Conservation (phyloP, 2,329 filamentous ascomycete genomes). For the Pestalotiopsis sp. region DNA sequence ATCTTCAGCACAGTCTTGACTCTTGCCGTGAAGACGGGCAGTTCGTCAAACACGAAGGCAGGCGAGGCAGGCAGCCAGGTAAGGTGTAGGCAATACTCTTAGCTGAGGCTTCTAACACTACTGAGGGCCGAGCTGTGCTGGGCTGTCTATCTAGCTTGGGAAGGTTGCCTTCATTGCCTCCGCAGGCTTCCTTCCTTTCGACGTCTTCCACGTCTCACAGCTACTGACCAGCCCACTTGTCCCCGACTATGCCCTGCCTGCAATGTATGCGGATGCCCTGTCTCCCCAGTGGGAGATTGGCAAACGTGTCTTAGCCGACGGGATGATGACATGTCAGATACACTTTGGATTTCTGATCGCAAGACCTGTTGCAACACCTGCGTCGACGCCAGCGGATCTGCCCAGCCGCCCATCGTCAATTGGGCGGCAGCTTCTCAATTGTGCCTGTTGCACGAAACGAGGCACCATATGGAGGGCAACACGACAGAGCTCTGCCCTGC, state of each 20-base stretch:
- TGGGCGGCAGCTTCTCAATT: background rate
- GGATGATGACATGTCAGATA: conserved; percentile 31
- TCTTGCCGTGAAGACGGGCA: background rate
- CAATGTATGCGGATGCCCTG: background rate
- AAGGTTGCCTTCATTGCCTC: conserved; percentile 1
- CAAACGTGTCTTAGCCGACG: conserved; percentile 26
- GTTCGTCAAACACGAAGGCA: background rate
- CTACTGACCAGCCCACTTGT: background rate
- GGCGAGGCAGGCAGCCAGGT: background rate
- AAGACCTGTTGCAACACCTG: conserved; percentile 8
- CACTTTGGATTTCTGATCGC: conserved; percentile 18
- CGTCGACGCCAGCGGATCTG: background rate
- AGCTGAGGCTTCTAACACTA: background rate
- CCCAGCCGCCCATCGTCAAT: background rate
- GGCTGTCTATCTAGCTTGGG: conserved; percentile 6
- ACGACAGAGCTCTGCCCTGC: conserved; percentile 1
- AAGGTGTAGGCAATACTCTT: background rate
- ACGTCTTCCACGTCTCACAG: background rate
- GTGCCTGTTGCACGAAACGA: conserved; percentile 10
- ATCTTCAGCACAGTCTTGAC: background rate
- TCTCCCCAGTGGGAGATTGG: conserved; percentile 20
- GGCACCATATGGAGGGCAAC: conserved; percentile 10
- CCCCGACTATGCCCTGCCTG: background rate
- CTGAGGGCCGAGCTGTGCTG: background rate
- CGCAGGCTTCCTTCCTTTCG: background rate